A percentile compares a stretch with the other conserved stretches of the same genome.
Conservation (phyloP, 164 flowering plant genomes). For the Malania oleifera region DNA sequence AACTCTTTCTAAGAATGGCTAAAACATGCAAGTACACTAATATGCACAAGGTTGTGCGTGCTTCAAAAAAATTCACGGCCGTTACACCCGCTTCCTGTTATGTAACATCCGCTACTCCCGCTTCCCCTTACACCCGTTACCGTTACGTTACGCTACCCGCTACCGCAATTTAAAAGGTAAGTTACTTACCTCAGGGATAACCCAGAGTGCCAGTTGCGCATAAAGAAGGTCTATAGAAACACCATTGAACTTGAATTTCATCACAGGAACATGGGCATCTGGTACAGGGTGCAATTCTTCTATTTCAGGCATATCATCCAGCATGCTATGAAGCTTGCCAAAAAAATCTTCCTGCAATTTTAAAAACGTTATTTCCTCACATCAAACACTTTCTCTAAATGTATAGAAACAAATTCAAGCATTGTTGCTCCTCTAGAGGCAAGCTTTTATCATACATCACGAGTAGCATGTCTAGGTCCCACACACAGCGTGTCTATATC, state of each 20-base stretch:
- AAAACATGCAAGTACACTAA: too few relatives aligned
- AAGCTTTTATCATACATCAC: slow-evolving; percentile 59
- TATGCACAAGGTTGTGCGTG: too few relatives aligned
- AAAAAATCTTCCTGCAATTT: slow-evolving; percentile 80
- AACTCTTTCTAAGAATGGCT: too few relatives aligned
- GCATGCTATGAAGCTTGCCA: slow-evolving; percentile 67
- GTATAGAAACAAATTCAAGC: slow-evolving; percentile 3
- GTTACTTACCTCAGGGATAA: slow-evolving; percentile 93
- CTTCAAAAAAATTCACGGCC: too few relatives aligned
- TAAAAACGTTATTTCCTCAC: slow-evolving; percentile 7
- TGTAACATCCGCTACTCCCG: too few relatives aligned
- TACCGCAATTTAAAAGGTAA: too few relatives aligned
- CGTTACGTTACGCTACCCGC: too few relatives aligned
- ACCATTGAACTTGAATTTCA: slow-evolving; percentile 83
- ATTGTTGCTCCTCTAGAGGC: not conserved
- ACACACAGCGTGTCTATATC: slow-evolving; percentile 96
- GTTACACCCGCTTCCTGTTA: too few relatives aligned
- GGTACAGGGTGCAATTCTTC: slow-evolving; percentile 89
- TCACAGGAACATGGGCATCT: slow-evolving; percentile 95
- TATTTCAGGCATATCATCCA: slow-evolving; percentile 87
- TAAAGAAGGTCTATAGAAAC: slow-evolving; percentile 94
- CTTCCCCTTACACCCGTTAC: too few relatives aligned
- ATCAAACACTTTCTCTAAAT: not conserved
- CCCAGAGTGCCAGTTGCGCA: slow-evolving; percentile 76
- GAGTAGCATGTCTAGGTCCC: slow-evolving; percentile 86